Percentiles rank a stretch among this genome's conserved stretches.
phyloP scores from a whole-genome alignment of 345 rosid species.

The Passiflora organensis region DNA sequence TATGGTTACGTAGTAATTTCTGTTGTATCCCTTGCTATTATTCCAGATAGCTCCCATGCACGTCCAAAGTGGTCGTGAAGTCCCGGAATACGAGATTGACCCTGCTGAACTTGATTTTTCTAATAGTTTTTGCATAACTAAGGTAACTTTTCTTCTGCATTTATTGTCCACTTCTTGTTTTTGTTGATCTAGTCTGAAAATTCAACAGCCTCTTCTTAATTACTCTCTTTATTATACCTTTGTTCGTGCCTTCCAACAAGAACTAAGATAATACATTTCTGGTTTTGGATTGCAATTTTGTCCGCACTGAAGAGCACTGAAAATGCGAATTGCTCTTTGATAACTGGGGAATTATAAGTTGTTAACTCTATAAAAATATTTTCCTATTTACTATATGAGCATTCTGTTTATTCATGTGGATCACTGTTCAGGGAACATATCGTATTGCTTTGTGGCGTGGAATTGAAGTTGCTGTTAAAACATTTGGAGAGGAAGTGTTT shows the following conservation, averaged over 20 bases:
- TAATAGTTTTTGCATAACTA: slow-evolving; percentile 60
- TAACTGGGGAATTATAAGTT: no score
- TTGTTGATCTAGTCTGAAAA: not conserved
- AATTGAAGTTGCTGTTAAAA: slow-evolving; percentile 73
- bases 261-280: no score
- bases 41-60: slow-evolving; percentile 77
- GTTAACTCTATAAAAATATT: no score
- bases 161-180: not conserved
- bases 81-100: slow-evolving; percentile 80
- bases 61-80: slow-evolving; percentile 57
- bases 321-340: no score
- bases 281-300: no score
- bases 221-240: not conserved
- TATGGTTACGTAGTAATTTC: not conserved
- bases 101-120: slow-evolving; percentile 72
- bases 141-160: slow-evolving; percentile 47
- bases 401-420: not conserved
- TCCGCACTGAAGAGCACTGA: no score
- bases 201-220: not conserved
- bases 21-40: not conserved
- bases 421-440: slow-evolving; percentile 59
- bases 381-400: no score
- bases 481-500: slow-evolving; percentile 67
- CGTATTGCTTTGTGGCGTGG: slow-evolving; percentile 82
- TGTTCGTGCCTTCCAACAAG: no score